Evolutionary conservation across 2,329 filamentous ascomycete genomes (phyloP), one percentile per base, ranked within the genome.

Genomic region (Paraphaeosphaeria sporulosa): DNA sequence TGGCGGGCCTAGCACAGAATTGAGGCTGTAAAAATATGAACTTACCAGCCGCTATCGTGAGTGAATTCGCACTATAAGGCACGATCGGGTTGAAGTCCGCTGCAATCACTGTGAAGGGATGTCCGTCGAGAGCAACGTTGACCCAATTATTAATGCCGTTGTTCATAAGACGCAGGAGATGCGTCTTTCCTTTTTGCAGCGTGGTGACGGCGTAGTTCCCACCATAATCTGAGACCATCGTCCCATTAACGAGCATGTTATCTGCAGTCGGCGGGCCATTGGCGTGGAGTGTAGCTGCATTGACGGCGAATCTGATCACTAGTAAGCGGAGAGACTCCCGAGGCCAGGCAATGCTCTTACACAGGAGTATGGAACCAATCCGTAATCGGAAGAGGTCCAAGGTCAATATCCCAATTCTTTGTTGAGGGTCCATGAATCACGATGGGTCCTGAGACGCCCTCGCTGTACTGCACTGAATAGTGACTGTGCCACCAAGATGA

Each of bases 221-320:
- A 21, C 74, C 75, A 32, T 50, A 65, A 21, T 58, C 21, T 34
- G 71, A 74, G 42, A 67, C 76, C 78, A 85, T 88, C 58, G 86
- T 87, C 44, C 89, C 89, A 65, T 85, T 85, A 25, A 85, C 79
- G 79, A 76, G 69, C 2, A 76, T 59, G 32, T 80, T 80, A n/a
- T 89, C 86, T 38, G 73, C 74, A 30, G 71, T 75, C 7, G 80
- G 79, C n/a, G 78, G 77, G 4, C 71, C 70, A 10, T 58, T 69
- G 43, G 76, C 74, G 58, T 81, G 80, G 12, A 79, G 68, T 34
- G 75, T 70, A 21, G 66, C 64, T 60, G 61, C 72, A 48, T 68
- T 71, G 63, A 70, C 76, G 54, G 58, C 74, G 71, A 74, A 73
- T 4, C 66, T 74, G 21, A 58, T 57, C 19, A 38, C 32, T 15